phyloP scores from a whole-genome alignment of 176 grass and related monocot species.

The Hyparrhenia diplandra region DNA sequence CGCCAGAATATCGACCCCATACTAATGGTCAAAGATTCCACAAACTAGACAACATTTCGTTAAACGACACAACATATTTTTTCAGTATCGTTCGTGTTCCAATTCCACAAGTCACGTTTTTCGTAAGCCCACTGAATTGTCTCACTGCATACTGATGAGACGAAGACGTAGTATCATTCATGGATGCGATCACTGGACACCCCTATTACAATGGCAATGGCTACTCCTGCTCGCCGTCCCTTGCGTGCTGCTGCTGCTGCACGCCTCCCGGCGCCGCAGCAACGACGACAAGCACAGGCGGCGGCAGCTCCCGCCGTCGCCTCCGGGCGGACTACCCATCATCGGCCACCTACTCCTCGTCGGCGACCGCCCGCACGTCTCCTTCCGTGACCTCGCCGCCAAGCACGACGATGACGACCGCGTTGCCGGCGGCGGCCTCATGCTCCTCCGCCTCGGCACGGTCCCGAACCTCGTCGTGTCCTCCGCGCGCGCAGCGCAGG shows the following conservation, averaged over 20 bases:
- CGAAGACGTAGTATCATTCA: too few relatives aligned
- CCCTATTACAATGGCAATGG: not conserved
- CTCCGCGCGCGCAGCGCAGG: constrained; percentile 28
- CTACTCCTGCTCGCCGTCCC: not conserved
- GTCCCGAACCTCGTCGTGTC: constrained; percentile 46
- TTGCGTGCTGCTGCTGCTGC: not conserved
- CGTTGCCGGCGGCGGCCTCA: not conserved
- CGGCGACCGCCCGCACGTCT: constrained; percentile 32
- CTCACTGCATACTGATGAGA: too few relatives aligned
- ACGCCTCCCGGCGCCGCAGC: not conserved
- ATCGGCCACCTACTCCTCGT: constrained; percentile 42
- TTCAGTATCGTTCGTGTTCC: too few relatives aligned
- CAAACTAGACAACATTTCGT: too few relatives aligned
- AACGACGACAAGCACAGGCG: not conserved
- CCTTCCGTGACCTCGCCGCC: constrained; percentile 12
- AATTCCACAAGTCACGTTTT: too few relatives aligned
- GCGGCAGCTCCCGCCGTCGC: not conserved
- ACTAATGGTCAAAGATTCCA: not conserved
- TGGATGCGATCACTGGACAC: not conserved
- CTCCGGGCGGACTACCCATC: constrained; percentile 11
- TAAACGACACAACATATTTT: too few relatives aligned
- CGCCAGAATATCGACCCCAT: not conserved
- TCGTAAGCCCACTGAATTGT: too few relatives aligned
- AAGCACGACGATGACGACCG: not conserved
- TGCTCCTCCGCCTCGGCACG: constrained; percentile 44